Conservation (phyloP, 2,329 filamentous ascomycete species). For the Xylaria multiplex region DNA sequence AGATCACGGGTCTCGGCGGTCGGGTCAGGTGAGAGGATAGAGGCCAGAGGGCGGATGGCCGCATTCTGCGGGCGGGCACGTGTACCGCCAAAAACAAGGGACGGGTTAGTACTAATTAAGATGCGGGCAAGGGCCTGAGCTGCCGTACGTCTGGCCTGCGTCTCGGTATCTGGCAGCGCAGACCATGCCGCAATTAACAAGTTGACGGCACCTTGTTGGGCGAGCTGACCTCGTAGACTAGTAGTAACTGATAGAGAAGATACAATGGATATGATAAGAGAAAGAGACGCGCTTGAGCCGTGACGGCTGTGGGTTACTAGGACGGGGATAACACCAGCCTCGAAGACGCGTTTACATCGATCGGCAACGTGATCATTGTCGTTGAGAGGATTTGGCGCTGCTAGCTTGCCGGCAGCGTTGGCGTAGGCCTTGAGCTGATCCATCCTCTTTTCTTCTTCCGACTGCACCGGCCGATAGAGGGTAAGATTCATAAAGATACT, state of each 20-base stretch:
- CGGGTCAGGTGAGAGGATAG: conserved; percentile 75
- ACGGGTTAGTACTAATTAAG: conserved; percentile 85
- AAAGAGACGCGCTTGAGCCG: conserved; percentile 74
- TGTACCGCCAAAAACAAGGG: conserved; percentile 82
- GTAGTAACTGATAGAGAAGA: conserved; percentile 79
- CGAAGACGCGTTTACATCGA: conserved; percentile 81
- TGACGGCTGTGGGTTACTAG: conserved; percentile 80
- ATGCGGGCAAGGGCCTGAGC: conserved; percentile 86
- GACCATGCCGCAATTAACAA: conserved; percentile 79
- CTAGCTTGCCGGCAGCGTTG: conserved; percentile 77
- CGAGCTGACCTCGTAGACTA: conserved; percentile 78
- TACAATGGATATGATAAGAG: conserved; percentile 79
- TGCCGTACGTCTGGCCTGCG: conserved; percentile 64
- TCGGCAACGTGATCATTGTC: conserved; percentile 78
- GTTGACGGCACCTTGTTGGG: conserved; percentile 93
- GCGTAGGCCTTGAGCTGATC: conserved; percentile 93
- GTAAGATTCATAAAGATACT: conserved; percentile 89
- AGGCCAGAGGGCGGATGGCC: conserved; percentile 83
- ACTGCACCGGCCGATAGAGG: conserved; percentile 77
- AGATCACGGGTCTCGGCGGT: conserved; percentile 75
- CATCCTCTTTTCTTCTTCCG: conserved; percentile 93
- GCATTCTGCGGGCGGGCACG: conserved; percentile 78
- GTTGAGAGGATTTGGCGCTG: conserved; percentile 73
- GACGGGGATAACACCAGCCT: conserved; percentile 79
- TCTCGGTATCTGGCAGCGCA: conserved; percentile 65